Conservation (phyloP, 805 yeast species). For the Candida lessepsii region DNA sequence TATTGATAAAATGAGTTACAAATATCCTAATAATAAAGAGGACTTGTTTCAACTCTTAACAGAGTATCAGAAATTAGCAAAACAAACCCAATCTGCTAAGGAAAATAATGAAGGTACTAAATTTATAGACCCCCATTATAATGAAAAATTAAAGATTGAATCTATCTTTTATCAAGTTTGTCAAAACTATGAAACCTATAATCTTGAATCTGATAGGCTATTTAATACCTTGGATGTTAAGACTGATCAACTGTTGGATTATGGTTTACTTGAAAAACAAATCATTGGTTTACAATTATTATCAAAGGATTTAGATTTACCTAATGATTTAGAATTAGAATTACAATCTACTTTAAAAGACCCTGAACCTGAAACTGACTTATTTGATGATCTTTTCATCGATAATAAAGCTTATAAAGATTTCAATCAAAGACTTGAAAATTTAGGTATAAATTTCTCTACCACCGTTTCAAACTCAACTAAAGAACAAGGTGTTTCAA, state of each 20-base stretch:
- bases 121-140: constrained; percentile 24
- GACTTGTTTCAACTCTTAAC: constrained; percentile 26
- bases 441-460: constrained; percentile 38
- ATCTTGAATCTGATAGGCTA: constrained; percentile 21
- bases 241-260: constrained; percentile 30
- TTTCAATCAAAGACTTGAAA: constrained; percentile 36
- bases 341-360: constrained; percentile 20
- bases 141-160: constrained; percentile 29
- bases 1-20: not conserved
- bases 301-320: constrained; percentile 64
- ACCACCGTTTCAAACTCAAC: constrained; percentile 21
- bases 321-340: constrained; percentile 46
- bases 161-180: constrained; percentile 27
- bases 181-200: constrained; percentile 23
- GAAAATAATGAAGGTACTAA: constrained; percentile 9
- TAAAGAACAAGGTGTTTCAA: constrained; percentile 53
- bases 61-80: constrained; percentile 23
- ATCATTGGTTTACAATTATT: constrained; percentile 61
- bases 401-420: constrained; percentile 10
- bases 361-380: constrained; percentile 2
- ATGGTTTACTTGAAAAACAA: constrained; percentile 53
- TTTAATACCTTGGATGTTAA: constrained; percentile 4
- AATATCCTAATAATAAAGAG: constrained; percentile 25
- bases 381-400: constrained; percentile 13
- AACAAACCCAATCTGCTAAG: constrained; percentile 12